A percentile compares a stretch with the other conserved stretches of the same genome.
These are phyloP conservation scores for Blastobotrys proliferans DNA, from an alignment of 1,139 yeast species.

Conservation along the genomic window DNA sequence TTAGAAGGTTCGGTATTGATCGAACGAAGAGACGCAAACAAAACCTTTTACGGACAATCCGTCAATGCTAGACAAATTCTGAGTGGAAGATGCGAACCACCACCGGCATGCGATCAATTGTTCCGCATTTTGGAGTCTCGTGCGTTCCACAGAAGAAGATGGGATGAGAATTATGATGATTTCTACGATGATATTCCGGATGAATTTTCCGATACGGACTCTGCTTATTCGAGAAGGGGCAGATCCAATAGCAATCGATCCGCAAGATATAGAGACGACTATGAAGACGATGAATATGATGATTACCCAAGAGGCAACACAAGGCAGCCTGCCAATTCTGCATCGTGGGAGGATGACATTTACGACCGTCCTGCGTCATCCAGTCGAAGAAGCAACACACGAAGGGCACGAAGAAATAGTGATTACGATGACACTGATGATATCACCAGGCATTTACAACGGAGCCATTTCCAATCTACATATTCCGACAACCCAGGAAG, in stretches of 20 bases:
- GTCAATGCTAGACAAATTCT: conserved; percentile 83
- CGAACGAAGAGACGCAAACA: conserved; percentile 94
- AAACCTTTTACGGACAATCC: conserved; percentile 84
- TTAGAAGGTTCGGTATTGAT: conserved; percentile 92
- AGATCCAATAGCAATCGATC: background rate
- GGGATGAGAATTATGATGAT: conserved; percentile 52
- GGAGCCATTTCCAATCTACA: conserved; percentile 31
- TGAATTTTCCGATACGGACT: conserved; percentile 32
- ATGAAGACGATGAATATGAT: conserved; percentile 34
- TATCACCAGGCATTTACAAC: conserved; percentile 34
- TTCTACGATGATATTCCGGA: conserved; percentile 72
- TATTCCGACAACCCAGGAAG: conserved; percentile 36
- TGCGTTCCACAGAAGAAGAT: conserved; percentile 63
- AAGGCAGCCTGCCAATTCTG: conserved; percentile 24
- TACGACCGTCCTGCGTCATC: conserved; percentile 48
- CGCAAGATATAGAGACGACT: conserved; percentile 39
- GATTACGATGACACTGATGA: conserved; percentile 30
- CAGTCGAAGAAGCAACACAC: conserved; percentile 2
- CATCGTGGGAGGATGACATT: conserved; percentile 82
- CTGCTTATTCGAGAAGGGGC: conserved; percentile 15
- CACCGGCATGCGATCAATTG: conserved; percentile 88
- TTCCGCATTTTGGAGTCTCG: conserved; percentile 83
- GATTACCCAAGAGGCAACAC: conserved; percentile 3
- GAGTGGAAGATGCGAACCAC: conserved; percentile 82
- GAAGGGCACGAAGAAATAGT: conserved; percentile 13